phyloP scores from a whole-genome alignment of 2,329 filamentous ascomycete genomes.

The Clarireedia paspali region DNA sequence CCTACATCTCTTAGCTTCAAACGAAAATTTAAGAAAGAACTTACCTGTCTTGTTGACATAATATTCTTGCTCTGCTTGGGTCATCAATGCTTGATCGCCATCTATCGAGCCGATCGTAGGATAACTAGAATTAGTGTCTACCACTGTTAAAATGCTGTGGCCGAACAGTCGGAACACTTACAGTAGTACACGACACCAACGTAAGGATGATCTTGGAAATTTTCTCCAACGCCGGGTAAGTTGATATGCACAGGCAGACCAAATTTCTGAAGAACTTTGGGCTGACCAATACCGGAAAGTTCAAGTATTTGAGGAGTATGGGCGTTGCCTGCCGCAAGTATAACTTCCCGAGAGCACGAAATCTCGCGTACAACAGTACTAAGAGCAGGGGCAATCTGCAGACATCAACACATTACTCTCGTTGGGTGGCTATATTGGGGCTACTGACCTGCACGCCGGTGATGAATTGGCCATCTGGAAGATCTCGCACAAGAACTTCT shows the following conservation, averaged over 20 bases:
- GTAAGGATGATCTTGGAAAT: slow-evolving; percentile 41
- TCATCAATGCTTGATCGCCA: slow-evolving; percentile 12
- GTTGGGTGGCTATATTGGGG: background rate
- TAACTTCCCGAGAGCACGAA: slow-evolving; percentile 42
- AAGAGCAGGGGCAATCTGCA: slow-evolving; percentile 18
- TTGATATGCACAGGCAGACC: slow-evolving; percentile 36
- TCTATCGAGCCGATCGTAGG: slow-evolving; percentile 16
- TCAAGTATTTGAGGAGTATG: slow-evolving; percentile 46
- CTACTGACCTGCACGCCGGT: slow-evolving; percentile 33
- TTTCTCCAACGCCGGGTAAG: slow-evolving; percentile 43
- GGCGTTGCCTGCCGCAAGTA: slow-evolving; percentile 43
- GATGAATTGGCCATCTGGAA: slow-evolving; percentile 14
- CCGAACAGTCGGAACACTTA: background rate
- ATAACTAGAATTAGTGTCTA: slow-evolving; percentile 20
- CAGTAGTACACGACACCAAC: slow-evolving; percentile 22
- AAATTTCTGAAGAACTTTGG: slow-evolving; percentile 35
- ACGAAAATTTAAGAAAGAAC: background rate
- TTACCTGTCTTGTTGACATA: slow-evolving; percentile 22
- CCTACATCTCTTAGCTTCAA: background rate
- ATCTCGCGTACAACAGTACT: slow-evolving; percentile 15
- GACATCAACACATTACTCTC: background rate
- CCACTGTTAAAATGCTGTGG: slow-evolving; percentile 6
- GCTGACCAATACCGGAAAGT: slow-evolving; percentile 42
- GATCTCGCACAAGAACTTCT: slow-evolving; percentile 6
- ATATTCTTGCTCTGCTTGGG: slow-evolving; percentile 18